Evolutionary conservation across 202 grass and related monocot genomes (phyloP).

Genomic region (Schoenoplectus triqueter): DNA sequence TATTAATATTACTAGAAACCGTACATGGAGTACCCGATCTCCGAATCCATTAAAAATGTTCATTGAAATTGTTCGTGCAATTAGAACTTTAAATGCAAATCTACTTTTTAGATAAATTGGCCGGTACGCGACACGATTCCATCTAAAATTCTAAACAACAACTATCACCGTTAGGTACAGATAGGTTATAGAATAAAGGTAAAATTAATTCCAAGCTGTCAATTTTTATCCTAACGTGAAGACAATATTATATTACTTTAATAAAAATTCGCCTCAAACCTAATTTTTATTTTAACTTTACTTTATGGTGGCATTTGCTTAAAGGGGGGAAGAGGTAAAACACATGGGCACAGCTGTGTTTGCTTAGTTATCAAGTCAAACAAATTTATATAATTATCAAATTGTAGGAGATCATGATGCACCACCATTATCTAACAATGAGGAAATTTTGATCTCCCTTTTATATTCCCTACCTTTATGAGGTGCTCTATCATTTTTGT

Average conservation of each 20-base stretch:
- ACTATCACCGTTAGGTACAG: slow-evolving; percentile 22
- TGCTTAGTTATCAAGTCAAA: slow-evolving; percentile 29
- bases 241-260: background rate
- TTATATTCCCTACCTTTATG: background rate
- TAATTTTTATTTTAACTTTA: slow-evolving; percentile 25
- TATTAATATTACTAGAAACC: slow-evolving; percentile 18
- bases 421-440: background rate
- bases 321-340: background rate
- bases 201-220: slow-evolving; percentile 2
- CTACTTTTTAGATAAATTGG: background rate
- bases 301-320: slow-evolving; percentile 33
- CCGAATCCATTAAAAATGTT: slow-evolving; percentile 14
- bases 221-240: background rate
- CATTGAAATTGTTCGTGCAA: background rate
- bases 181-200: slow-evolving; percentile 2
- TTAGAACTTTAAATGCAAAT: background rate
- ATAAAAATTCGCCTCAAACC: background rate
- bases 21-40: background rate
- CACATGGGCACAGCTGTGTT: slow-evolving; percentile 20
- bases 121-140: background rate
- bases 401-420: slow-evolving; percentile 18
- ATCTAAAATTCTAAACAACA: slow-evolving; percentile 14
- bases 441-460: background rate
- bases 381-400: background rate
- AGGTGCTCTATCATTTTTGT: background rate